A percentile compares a stretch with the other conserved stretches of the same genome.
These are phyloP conservation scores for Ascomycota sp. DNA, from an alignment of 2,329 filamentous ascomycete genomes.

Conservation along the genomic window DNA sequence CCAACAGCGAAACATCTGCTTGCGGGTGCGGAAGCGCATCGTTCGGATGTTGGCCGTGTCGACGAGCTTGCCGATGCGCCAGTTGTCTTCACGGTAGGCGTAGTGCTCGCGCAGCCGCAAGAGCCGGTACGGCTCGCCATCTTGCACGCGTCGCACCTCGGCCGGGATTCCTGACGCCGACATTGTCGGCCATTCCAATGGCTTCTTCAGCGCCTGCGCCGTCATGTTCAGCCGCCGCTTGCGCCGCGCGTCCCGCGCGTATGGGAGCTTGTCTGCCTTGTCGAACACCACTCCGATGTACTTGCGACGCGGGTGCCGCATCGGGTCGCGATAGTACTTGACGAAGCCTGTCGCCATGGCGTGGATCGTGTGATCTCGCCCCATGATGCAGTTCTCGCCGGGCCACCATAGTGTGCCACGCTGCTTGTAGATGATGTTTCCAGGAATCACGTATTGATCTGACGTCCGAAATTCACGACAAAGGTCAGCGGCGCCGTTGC, in stretches of 20 bases:
- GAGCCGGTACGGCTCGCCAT: slow-evolving; percentile 23
- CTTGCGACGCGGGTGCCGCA: slow-evolving; percentile 63
- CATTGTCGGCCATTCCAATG: slow-evolving; percentile 15
- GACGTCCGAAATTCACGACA: slow-evolving; percentile 2
- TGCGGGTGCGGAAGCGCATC: slow-evolving; percentile 28
- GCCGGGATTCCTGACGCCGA: slow-evolving; percentile 30
- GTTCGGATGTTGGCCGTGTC: slow-evolving; percentile 28
- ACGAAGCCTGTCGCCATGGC: slow-evolving; percentile 74
- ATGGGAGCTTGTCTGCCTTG: slow-evolving; percentile 60
- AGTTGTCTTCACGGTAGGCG: slow-evolving; percentile 39
- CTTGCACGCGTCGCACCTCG: slow-evolving; percentile 20
- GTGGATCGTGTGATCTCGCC: slow-evolving; percentile 91
- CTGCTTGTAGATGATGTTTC: slow-evolving; percentile 96
- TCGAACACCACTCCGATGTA: slow-evolving; percentile 90
- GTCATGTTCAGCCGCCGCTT: slow-evolving; percentile 59
- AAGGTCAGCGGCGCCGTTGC: no score
- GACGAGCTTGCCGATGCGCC: slow-evolving; percentile 33
- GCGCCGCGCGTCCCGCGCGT: slow-evolving; percentile 51
- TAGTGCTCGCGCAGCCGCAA: slow-evolving; percentile 31
- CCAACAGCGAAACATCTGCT: slow-evolving; percentile 24
- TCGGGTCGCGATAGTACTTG: slow-evolving; percentile 85
- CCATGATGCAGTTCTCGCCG: slow-evolving; percentile 88
- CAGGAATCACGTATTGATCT: slow-evolving; percentile 86
- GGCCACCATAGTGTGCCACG: slow-evolving; percentile 87
- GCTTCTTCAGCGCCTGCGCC: slow-evolving; percentile 23